Conservation (phyloP, 805 yeast genomes). For the Debaryomyces hansenii region DNA sequence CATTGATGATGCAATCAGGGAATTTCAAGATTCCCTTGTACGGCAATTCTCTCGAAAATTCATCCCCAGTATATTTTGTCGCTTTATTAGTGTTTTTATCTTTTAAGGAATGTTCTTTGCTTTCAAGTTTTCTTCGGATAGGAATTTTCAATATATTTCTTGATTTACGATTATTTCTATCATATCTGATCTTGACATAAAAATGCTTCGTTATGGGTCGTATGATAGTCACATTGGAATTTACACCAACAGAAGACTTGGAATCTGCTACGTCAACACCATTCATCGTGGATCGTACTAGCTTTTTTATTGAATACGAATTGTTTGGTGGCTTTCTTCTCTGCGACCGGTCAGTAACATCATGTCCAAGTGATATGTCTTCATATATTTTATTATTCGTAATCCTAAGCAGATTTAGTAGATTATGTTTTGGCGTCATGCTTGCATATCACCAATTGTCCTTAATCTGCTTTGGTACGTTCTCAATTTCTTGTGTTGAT, state of each 20-base stretch:
- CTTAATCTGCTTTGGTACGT: background rate
- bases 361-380: slow-evolving; percentile 15
- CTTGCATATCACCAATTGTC: slow-evolving; percentile 5
- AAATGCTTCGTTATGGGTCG: background rate
- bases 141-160: background rate
- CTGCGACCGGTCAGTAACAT: slow-evolving; percentile 21
- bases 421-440: slow-evolving; percentile 22
- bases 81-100: background rate
- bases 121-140: background rate
- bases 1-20: slow-evolving; percentile 57
- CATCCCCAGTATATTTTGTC: background rate
- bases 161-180: background rate
- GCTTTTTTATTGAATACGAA: slow-evolving; percentile 17
- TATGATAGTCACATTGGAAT: background rate
- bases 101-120: background rate
- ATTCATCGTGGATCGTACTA: slow-evolving; percentile 17
- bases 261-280: background rate
- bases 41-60: slow-evolving; percentile 54
- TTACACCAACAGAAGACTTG: background rate
- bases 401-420: slow-evolving; percentile 27
- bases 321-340: slow-evolving; percentile 15
- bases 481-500: background rate
- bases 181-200: slow-evolving; percentile 5
- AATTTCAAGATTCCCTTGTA: slow-evolving; percentile 63
- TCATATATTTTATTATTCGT: slow-evolving; percentile 29